phyloP scores from a whole-genome alignment of 2,329 filamentous ascomycete species.

The Aspergillus quadrilineatus region DNA sequence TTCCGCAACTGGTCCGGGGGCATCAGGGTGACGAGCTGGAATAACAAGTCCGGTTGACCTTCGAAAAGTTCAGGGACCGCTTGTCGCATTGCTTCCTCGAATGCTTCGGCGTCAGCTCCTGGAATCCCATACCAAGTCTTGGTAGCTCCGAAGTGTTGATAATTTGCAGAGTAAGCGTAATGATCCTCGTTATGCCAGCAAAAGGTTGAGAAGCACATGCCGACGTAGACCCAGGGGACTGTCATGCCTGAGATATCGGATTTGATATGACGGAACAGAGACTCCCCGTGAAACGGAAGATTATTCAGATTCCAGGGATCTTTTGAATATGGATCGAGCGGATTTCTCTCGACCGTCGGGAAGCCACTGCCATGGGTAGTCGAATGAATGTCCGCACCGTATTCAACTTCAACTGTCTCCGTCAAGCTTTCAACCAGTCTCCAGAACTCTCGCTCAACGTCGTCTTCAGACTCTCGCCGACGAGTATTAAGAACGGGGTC shows the following conservation, averaged over 20 bases:
- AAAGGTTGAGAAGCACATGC: conserved; percentile 99
- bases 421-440: conserved; percentile 88
- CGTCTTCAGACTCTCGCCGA: conserved; percentile 83
- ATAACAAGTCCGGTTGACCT: conserved; percentile 91
- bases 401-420: conserved; percentile 96
- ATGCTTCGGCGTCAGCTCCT: conserved; percentile 87
- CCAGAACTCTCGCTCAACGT: conserved; percentile 97
- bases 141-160: conserved; percentile 95
- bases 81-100: conserved; percentile 91
- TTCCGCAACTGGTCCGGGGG: conserved; percentile 91
- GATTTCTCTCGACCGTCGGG: conserved; percentile 88
- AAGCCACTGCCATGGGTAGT: conserved; percentile 98
- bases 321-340: conserved; percentile 78
- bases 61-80: conserved; percentile 96
- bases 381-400: conserved; percentile 96
- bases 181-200: conserved; percentile 99
- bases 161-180: conserved; percentile 96
- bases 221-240: conserved; percentile 97
- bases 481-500: conserved; percentile 80
- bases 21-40: conserved; percentile 93
- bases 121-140: conserved; percentile 99
- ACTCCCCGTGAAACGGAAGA: conserved; percentile 84
- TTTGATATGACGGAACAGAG: conserved; percentile 94
- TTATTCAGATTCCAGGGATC: conserved; percentile 97
- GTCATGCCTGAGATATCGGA: conserved; percentile 99